Evolutionary conservation across 1,284 basidiomycete species (phyloP).

Genomic region (Apiotrichum sp.): DNA sequence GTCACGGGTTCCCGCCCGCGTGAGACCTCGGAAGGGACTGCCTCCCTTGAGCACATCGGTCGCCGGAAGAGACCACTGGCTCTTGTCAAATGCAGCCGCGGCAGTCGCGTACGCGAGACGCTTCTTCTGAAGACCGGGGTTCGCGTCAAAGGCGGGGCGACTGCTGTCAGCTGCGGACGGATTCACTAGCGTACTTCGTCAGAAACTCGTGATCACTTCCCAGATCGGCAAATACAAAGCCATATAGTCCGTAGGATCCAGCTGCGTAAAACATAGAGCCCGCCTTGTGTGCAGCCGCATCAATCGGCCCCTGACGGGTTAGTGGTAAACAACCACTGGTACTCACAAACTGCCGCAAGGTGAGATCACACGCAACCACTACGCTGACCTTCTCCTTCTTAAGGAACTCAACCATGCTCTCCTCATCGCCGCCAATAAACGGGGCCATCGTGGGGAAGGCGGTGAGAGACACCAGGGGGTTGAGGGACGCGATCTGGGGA

Average conservation of each 20-base stretch:
- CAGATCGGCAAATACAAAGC: conserved; percentile 92
- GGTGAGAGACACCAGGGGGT: conserved; percentile 81
- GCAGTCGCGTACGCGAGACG: conserved; percentile 62
- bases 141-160: conserved; percentile 9
- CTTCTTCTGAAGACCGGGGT: conserved; percentile 58
- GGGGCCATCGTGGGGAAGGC: conserved; percentile 53
- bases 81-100: conserved; percentile 56
- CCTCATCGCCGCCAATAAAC: conserved; percentile 46
- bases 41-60: conserved; percentile 19
- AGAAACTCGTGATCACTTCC: conserved; percentile 72
- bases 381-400: conserved; percentile 59
- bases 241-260: conserved; percentile 80
- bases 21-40: conserved; percentile 62
- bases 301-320: conserved; percentile 61
- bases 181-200: conserved; percentile 56
- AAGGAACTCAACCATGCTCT: conserved; percentile 58
- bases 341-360: conserved; percentile 64
- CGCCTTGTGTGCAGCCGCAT: conserved; percentile 64
- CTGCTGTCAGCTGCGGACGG: background rate
- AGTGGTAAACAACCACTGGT: background rate
- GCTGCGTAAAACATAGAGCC: conserved; percentile 79
- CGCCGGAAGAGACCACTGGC: conserved; percentile 25
- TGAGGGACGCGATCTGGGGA: conserved; percentile 75
- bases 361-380: conserved; percentile 74
- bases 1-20: conserved; percentile 68